Evolutionary conservation across 2,329 filamentous ascomycete genomes (phyloP).

Genomic region (Aspergillus quadrilineatus): DNA sequence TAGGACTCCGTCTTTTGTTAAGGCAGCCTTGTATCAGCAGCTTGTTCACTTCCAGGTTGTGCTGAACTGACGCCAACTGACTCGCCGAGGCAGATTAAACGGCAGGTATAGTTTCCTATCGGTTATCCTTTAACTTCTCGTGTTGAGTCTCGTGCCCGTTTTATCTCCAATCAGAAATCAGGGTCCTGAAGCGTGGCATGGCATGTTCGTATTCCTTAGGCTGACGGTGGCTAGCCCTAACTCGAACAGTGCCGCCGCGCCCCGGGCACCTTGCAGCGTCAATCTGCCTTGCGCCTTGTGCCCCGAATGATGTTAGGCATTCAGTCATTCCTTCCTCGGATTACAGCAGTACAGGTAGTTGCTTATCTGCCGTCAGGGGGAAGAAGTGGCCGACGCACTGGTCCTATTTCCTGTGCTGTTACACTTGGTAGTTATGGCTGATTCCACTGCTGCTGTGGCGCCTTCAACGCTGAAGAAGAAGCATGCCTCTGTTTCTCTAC

Average conservation of each 20-base stretch:
- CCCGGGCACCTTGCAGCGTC: not conserved
- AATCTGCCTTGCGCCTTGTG: conserved; percentile 3
- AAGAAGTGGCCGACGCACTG: not conserved
- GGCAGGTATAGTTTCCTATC: not conserved
- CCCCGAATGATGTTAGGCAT: not conserved
- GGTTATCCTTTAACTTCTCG: not conserved
- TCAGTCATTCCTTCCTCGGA: no score
- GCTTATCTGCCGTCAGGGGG: not conserved
- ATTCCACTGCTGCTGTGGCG: not conserved
- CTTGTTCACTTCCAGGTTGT: not conserved
- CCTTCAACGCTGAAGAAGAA: not conserved
- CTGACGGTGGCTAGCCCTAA: not conserved
- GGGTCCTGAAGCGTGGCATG: not conserved
- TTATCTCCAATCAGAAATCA: not conserved
- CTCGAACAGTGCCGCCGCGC: not conserved
- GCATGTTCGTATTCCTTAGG: not conserved
- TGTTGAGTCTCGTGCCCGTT: not conserved
- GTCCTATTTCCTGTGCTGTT: not conserved
- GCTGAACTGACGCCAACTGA: not conserved
- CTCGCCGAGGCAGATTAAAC: not conserved
- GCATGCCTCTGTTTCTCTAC: not conserved
- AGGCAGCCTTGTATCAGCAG: not conserved
- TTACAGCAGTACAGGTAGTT: no score
- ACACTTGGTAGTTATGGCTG: not conserved
- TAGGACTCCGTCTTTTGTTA: not conserved